Conservation (phyloP, 495 filamentous ascomycete genomes). For the Ascodesmis nigricans region DNA sequence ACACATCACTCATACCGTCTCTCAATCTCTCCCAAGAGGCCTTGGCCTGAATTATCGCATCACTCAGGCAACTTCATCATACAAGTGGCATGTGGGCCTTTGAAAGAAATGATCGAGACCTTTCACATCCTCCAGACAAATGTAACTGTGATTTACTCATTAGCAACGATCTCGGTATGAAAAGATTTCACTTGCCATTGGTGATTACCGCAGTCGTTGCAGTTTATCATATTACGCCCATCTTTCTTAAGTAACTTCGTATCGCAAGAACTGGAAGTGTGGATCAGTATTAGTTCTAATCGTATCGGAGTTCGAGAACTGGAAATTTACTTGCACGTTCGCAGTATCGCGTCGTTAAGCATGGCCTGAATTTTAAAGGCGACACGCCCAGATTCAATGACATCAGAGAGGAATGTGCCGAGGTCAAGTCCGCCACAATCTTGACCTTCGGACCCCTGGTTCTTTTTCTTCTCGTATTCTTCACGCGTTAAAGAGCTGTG, state of each 20-base stretch:
- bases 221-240: neutral
- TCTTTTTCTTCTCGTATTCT: neutral
- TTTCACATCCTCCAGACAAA: no score
- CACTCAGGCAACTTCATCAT: no score
- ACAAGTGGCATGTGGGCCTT: no score
- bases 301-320: neutral
- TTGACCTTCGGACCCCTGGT: neutral
- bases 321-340: neutral
- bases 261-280: neutral
- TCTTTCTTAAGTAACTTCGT: neutral
- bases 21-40: no score
- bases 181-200: neutral
- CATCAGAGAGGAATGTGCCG: neutral
- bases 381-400: neutral
- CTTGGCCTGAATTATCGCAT: no score
- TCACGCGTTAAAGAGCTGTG: constrained; percentile 3
- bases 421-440: neutral
- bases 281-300: neutral
- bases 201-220: neutral
- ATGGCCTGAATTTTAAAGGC: neutral
- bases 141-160: no score
- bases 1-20: no score
- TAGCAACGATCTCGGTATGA: no score
- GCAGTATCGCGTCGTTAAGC: neutral
- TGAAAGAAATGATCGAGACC: no score